Evolutionary conservation across 495 filamentous ascomycete genomes (phyloP).

Genomic region (Aspergillus coremiiformis): DNA sequence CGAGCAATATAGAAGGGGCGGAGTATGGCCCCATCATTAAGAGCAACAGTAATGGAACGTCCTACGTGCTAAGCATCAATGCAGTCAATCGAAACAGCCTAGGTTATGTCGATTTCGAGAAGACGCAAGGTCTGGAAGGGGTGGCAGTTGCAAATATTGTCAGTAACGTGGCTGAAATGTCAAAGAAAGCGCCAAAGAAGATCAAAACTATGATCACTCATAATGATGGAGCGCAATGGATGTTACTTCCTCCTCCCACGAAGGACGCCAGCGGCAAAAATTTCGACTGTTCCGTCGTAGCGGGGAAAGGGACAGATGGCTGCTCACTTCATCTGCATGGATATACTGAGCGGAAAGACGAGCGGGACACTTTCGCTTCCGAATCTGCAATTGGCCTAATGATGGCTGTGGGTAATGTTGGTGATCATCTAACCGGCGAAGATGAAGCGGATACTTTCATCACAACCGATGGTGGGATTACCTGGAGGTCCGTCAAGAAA

Average conservation of each 20-base stretch:
- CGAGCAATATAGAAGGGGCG: constrained; percentile 49
- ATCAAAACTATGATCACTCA: constrained; percentile 86
- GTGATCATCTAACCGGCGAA: constrained; percentile 46
- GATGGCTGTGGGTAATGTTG: constrained; percentile 88
- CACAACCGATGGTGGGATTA: constrained; percentile 78
- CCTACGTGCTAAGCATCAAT: constrained; percentile 73
- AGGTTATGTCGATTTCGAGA: constrained; percentile 92
- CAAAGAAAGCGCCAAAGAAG: constrained; percentile 63
- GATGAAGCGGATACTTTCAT: constrained; percentile 78
- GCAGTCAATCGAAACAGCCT: constrained; percentile 66
- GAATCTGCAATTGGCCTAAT: constrained; percentile 84
- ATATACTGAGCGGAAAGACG: constrained; percentile 81
- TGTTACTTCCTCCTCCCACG: constrained; percentile 56
- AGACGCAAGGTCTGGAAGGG: constrained; percentile 84
- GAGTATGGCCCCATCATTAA: constrained; percentile 86
- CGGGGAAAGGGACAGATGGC: constrained; percentile 42
- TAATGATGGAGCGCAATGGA: constrained; percentile 89
- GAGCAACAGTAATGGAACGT: constrained; percentile 96
- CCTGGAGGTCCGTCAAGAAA: constrained; percentile 76
- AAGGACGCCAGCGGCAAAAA: constrained; percentile 61
- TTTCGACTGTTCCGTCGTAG: constrained; percentile 55
- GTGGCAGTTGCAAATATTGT: constrained; percentile 83
- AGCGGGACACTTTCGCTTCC: constrained; percentile 76
- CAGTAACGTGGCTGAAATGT: constrained; percentile 56
- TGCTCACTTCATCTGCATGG: constrained; percentile 91